Evolutionary conservation across 2,329 filamentous ascomycete species (phyloP).

Genomic region (Neofusicoccum parvum): DNA sequence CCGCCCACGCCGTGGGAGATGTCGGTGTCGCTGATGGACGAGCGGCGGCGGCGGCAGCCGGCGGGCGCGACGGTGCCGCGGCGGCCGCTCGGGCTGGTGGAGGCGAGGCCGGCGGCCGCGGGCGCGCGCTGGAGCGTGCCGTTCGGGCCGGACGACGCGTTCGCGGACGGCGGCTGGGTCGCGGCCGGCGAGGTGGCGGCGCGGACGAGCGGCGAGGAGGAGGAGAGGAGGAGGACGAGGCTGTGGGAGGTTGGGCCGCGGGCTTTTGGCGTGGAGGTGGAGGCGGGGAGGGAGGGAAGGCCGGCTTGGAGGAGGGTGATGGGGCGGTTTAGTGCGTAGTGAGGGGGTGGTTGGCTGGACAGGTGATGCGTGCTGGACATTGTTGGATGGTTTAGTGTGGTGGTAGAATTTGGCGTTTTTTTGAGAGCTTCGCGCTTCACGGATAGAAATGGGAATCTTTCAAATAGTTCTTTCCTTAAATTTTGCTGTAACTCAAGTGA

Average conservation of each 20-base stretch:
- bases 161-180: neutral
- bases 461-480: too few species aligned
- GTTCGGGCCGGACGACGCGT: neutral
- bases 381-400: too few species aligned
- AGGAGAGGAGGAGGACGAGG: neutral
- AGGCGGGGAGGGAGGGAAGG: neutral
- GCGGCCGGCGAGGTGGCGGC: neutral
- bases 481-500: too few species aligned
- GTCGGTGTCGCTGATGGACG: neutral
- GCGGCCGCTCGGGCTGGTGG: neutral
- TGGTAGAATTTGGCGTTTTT: too few species aligned
- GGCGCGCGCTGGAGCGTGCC: neutral
- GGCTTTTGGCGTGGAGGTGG: neutral
- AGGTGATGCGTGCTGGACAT: neutral
- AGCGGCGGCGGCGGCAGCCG: neutral
- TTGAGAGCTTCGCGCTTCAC: too few species aligned
- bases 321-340: neutral
- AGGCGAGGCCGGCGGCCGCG: neutral
- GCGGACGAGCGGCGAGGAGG: neutral
- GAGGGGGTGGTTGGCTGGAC: neutral
- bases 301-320: neutral
- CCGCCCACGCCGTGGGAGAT: slow-evolving; percentile 4
- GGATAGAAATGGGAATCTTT: too few species aligned
- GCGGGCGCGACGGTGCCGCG: neutral
- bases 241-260: neutral